Evolutionary conservation across 352 stramenopile species (phyloP), one percentile per base, ranked within the genome.

Genomic region (Phytophthora sansomeana): DNA sequence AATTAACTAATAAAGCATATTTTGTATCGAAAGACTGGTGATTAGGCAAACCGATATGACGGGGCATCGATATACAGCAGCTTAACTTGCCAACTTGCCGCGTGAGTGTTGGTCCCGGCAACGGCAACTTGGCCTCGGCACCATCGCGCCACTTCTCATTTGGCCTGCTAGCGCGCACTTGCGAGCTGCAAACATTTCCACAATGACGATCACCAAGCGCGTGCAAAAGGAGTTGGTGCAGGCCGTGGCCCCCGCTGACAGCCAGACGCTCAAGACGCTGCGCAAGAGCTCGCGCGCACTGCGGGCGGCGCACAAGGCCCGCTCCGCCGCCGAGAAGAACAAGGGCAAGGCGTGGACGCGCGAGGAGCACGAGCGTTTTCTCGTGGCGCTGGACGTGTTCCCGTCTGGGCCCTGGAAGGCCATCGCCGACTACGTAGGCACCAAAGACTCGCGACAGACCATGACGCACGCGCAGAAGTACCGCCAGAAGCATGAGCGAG

Each of bases 361-460:
- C 14, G 74, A 74, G 33, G 80, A 89, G 62, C 80, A 89, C 60
- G 73, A 73, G 50, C 78, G 76, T 24, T 89, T 89, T 61, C 78
- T 89, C 36, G 64, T 81, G 33, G 80, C 80, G 28, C 71, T 86
- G n/a, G 75, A 85, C 35, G 59, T 76, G 51, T 87, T 74, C 54
- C 80, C 80, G 35, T 87, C 80, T 0, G 80, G 80, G 1, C 80
- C 80, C 42, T 89, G 80, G 80, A 89, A 87, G 49, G 71, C 75
- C 43, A 87, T 89, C 42, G 80, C 80, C 10, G 74, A 80, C 44
- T 85, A 81, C 57, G 78, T 89, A 17, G 73, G 78, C 38, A 85
- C 80, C 16, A 85, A 86, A 63, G 84, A 89, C 69, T 81, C 94
- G 33, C 94, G 96, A 32, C 97, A 99, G 77, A 98, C 98, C 33